phyloP scores from a whole-genome alignment of 768 basidiomycete species.

The Butyriboletus loyo region DNA sequence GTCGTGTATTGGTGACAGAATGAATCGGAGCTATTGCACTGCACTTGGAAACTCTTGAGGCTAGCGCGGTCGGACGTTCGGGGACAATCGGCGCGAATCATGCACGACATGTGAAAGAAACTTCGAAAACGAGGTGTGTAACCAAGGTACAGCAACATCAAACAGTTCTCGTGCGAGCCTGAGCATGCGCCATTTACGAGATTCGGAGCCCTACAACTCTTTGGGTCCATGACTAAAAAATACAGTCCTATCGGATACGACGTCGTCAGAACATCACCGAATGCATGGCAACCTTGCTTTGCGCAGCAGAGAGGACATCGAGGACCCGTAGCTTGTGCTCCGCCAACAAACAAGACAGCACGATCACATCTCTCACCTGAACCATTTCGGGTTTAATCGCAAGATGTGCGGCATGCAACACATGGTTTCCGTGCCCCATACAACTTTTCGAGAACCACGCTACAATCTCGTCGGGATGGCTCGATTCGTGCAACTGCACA shows the following conservation, averaged over 20 bases:
- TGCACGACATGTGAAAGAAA: neutral
- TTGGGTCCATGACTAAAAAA: neutral
- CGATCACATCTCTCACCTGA: conserved; percentile 14
- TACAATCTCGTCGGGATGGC: neutral
- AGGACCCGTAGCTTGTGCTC: conserved; percentile 8
- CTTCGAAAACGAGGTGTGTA: too few species aligned
- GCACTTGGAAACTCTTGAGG: neutral
- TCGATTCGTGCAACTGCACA: conserved; percentile 11
- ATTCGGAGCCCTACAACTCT: neutral
- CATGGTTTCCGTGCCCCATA: neutral
- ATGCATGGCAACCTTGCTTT: neutral
- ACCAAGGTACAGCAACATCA: neutral
- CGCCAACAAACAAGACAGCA: conserved; percentile 20
- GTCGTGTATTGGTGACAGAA: conserved; percentile 16
- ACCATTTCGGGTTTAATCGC: conserved; percentile 11
- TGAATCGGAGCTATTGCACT: neutral
- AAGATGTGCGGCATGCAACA: conserved; percentile 2
- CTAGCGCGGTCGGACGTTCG: neutral
- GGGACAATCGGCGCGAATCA: neutral
- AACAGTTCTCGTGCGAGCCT: neutral
- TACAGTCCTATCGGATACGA: neutral
- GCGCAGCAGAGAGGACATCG: neutral
- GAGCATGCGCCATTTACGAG: neutral
- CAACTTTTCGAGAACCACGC: conserved; percentile 14
- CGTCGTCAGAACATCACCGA: neutral